Conservation (phyloP, 306 rosid genomes). For the Lathyrus sativus region DNA sequence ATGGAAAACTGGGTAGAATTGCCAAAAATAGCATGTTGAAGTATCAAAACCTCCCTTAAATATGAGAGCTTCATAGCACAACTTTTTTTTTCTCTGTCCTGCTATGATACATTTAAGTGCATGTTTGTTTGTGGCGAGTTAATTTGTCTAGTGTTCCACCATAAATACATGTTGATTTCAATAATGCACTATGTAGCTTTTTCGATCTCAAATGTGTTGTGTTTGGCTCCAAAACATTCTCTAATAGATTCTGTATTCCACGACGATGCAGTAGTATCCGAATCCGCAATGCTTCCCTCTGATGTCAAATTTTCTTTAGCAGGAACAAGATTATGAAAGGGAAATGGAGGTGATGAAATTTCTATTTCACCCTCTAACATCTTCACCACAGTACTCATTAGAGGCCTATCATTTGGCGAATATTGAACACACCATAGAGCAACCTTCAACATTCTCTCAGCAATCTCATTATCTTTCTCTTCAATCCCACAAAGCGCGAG, state of each 20-base stretch:
- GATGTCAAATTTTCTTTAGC: conserved; percentile 10
- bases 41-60: background rate
- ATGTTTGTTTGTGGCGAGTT: background rate
- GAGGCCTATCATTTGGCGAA: conserved; percentile 51
- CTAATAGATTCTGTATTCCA: conserved; percentile 8
- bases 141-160: background rate
- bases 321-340: conserved; percentile 43
- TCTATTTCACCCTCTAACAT: conserved; percentile 53
- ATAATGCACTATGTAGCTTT: conserved; percentile 3
- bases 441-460: conserved; percentile 49
- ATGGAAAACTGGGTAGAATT: background rate
- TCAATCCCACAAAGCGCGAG: conserved; percentile 49
- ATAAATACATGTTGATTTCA: too few species aligned
- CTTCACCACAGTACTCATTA: conserved; percentile 54
- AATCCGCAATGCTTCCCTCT: conserved; percentile 31
- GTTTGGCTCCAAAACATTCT: background rate
- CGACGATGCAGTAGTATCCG: conserved; percentile 32
- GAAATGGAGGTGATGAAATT: conserved; percentile 48
- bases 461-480: conserved; percentile 43
- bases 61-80: background rate
- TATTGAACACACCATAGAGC: conserved; percentile 58
- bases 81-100: background rate
- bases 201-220: conserved; percentile 39
- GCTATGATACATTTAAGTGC: background rate
- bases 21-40: background rate